Evolutionary conservation across 495 filamentous ascomycete species (phyloP), one percentile per base, ranked within the genome.

Genomic region (Penicillium lagena): DNA sequence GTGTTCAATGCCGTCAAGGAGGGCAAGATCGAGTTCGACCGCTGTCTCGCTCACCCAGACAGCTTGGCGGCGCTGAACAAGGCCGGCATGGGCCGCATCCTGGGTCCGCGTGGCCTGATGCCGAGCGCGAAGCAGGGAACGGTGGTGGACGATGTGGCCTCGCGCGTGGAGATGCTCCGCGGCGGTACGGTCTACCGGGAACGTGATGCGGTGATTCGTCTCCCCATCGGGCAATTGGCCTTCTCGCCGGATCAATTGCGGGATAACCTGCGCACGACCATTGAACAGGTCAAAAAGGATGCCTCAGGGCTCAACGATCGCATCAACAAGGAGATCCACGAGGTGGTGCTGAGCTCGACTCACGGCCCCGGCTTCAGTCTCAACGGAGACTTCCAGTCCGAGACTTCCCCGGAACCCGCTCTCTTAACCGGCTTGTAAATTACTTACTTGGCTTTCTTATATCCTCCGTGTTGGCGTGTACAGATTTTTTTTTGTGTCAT

Each of bases 291-390:
- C 40, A 95, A 89, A 79, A 79, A 78, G 60, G 87, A 95, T 57
- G 79, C 91, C 33, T 67, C 64, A 28, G 58, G 62, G 9, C 47
- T 95, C 41, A 85, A 81, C 39, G 85, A 94, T 54, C 75, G 72
- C 49, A 75, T 85, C 32, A 74, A 70, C 43, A 98, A 98, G 76
- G 77, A 86, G 37, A 70, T 98, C 37, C 80, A 89, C 54, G 94
- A 98, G 71, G 88, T 98, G 56, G 90, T 85, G n/a, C 70, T 98
- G 53, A 89, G 87, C 69, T 88, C 90, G 1, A 95, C 90, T 28
- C 67, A 87, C 58, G 84, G 82, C 17, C 87, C 90, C 5, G 93
- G 90, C 4, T 86, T 98, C 73, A 84, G 79, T 56, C 65, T 98
- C 56, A 93, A 80, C 49, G 93, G 91, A 37, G 75, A 77, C 29